Base-by-base conservation (phyloP, 805 yeast genomes). In the Myxozyma udenii region DNA sequence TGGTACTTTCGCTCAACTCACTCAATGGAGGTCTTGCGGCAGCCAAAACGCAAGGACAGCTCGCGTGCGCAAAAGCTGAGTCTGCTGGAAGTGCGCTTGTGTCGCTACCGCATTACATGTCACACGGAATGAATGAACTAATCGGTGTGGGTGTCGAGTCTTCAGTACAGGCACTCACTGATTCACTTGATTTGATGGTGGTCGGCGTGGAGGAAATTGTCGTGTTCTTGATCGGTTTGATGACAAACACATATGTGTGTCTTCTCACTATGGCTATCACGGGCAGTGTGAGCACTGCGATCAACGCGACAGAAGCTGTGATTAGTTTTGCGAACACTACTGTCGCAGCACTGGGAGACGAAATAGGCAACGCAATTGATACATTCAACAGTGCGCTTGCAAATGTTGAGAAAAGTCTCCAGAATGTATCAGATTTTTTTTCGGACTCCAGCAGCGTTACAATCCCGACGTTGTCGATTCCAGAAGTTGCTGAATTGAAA, bases 181-280 rank as follows among this genome's bases (percentile, higher is more conserved):
- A 71, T 1, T 58, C 76, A 0, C 48, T 86, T 9, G 62, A 73
- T 1, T 51, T 81, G 43, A 61, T 80, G 9, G 64, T 87, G 0
- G 76, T 79, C 0, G 84, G 81, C 0, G 70, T 83, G 5, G 83
- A 85, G 60, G 73, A 75, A 38, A 57, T 89, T 37, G 64, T 87
- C 0, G 63, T 79, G 3, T 87, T 91, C 63, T 71, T 80, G 5
- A 69, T 91, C 6, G 88, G 89, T 28, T 61, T 91, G 57, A 78
- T 85, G 43, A 67, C 89, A 1, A 98, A 97, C 0, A 93, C 98
- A 0, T 87, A 87, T 67, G 83, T 85, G 0, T 93, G 98, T 67
- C 71, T 93, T 12, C 66, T 88, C 12, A 79, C 85, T 0, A 83
- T 93, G 3, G 79, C 89, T 0, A 73, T 90, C 4, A 83, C 80